Percentiles rank a stretch among this genome's conserved stretches.
phyloP scores from a whole-genome alignment of 805 yeast genomes.

The Dipodascopsis uninucleata region DNA sequence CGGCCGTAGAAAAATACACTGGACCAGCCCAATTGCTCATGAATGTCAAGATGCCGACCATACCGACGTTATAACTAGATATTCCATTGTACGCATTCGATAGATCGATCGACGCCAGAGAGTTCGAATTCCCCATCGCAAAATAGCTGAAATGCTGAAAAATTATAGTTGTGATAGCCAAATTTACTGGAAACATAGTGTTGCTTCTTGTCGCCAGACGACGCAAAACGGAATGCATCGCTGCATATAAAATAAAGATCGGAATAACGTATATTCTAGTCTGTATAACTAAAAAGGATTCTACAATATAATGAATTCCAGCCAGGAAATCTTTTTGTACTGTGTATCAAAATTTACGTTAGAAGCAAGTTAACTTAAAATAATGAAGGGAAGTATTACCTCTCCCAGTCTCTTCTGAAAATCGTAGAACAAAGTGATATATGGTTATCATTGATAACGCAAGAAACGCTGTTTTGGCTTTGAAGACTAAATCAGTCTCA shows the following conservation, averaged over 20 bases:
- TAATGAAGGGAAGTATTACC: too few relatives aligned
- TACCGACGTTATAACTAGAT: conserved; percentile 57
- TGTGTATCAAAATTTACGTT: too few relatives aligned
- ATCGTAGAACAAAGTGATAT: too few relatives aligned
- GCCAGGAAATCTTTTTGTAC: too few relatives aligned
- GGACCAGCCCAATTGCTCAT: conserved; percentile 83
- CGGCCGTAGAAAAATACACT: conserved; percentile 53
- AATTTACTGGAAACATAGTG: conserved; percentile 3
- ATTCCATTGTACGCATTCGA: conserved; percentile 92
- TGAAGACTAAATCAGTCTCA: conserved; percentile 17
- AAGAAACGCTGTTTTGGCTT: conserved; percentile 35
- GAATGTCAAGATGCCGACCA: conserved; percentile 76
- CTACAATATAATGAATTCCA: conserved; percentile 18
- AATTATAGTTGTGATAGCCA: conserved; percentile 31
- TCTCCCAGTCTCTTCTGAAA: too few relatives aligned
- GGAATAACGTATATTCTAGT: conserved; percentile 56
- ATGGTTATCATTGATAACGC: too few relatives aligned
- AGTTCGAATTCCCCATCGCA: conserved; percentile 86
- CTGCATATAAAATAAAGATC: conserved; percentile 42
- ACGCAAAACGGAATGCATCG: conserved; percentile 32
- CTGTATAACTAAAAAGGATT: conserved; percentile 43
- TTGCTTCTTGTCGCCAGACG: conserved; percentile 6
- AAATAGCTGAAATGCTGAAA: conserved; percentile 77
- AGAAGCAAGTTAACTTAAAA: too few relatives aligned
- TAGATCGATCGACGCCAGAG: conserved; percentile 84